Evolutionary conservation across 2,329 filamentous ascomycete species (phyloP).

Genomic region (Diaporthe sp.): DNA sequence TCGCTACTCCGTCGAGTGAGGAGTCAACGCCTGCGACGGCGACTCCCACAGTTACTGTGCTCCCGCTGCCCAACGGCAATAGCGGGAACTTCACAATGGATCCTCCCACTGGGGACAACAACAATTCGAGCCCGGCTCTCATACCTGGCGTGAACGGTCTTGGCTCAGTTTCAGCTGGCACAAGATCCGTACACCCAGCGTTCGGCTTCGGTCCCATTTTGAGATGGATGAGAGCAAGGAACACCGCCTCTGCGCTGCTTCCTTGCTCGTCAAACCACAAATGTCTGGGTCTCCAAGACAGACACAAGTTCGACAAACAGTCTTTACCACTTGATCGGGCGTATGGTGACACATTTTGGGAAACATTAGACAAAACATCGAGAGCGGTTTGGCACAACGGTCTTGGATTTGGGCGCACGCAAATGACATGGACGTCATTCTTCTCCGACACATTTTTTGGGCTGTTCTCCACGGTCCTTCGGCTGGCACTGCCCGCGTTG

Average conservation of each 20-base stretch:
- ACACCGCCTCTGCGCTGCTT: neutral
- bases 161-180: constrained; percentile 20
- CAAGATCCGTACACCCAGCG: neutral
- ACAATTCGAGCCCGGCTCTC: neutral
- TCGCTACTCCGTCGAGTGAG: constrained; percentile 37
- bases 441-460: constrained; percentile 7
- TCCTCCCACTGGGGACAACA: constrained; percentile 19
- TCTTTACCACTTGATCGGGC: constrained; percentile 16
- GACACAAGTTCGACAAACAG: constrained; percentile 24
- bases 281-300: neutral
- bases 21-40: constrained; percentile 33
- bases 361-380: neutral
- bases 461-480: neutral
- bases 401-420: neutral
- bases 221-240: neutral
- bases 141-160: constrained; percentile 31
- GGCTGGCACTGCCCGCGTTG: constrained; percentile 18
- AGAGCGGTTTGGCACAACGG: neutral
- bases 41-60: constrained; percentile 28
- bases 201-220: constrained; percentile 29
- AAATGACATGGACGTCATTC: neutral
- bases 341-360: constrained; percentile 1
- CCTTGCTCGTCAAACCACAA: neutral
- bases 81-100: constrained; percentile 25
- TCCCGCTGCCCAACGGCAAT: constrained; percentile 23